Evolutionary conservation across 2,329 filamentous ascomycete species (phyloP), one percentile per base, ranked within the genome.

Genomic region (Helminthosporium solani): DNA sequence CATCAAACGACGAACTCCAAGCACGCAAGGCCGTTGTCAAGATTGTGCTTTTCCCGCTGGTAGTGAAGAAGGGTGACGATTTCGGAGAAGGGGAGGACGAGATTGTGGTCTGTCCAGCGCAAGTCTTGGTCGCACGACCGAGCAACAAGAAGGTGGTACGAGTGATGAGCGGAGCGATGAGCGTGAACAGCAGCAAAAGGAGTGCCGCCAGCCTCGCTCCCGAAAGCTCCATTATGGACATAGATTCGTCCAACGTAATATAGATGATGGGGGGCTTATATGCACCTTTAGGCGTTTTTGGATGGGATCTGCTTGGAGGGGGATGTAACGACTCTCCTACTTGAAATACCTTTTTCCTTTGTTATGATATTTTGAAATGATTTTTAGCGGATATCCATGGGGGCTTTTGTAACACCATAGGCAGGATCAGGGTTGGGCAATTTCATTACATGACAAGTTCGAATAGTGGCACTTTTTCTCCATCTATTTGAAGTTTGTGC

Each of bases 41-140:
- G 57, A 83, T 96, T 51, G 91, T 99, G 2, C 81, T 99, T 33
- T 99, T 99, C 77, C 95, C 95, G 8, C 80, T 97, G 1, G 92
- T 99, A 15, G 89, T 97, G 60, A 96, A 96, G 75, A 95, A 94
- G 75, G 92, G 91, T 42, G 88, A 95, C 63, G 92, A 97, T 66
- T 77, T 78, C 33, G 94, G 91, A 19, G 80, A 86, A 42, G 92
- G 91, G 44, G 90, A 96, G 44, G 90, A 96, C 57, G 91, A 97
- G 76, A 89, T 95, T 54, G 91, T 97, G 37, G 90, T 99, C 35
- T 95, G 87, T 66, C 92, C 92, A 8, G 94, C 95, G 6, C 92
- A 97, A 70, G 94, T 99, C 28, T 81, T 97, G 50, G 82, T 96
- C 34, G 87, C 86, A 19, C 67, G 64, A 43, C 56, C 67, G 6